These are phyloP conservation scores for Geotrichum australiense DNA, from an alignment of 1,139 yeast species.

Conservation along the genomic window DNA sequence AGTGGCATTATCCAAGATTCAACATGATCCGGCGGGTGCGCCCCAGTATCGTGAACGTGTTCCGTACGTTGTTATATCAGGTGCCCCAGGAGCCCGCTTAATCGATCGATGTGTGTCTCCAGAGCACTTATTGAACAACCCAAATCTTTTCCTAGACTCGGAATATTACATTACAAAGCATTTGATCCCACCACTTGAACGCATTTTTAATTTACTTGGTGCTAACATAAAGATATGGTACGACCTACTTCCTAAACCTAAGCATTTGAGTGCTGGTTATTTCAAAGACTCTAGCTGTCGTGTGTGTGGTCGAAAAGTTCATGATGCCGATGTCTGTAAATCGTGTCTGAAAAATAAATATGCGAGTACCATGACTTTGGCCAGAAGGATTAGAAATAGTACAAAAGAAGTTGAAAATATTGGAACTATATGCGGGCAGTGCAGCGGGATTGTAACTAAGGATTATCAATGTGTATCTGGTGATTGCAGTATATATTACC, in stretches of 20 bases:
- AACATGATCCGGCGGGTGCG: constrained; percentile 61
- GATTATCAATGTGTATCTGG: no score
- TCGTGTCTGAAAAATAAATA: no score
- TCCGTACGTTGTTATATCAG: constrained; percentile 74
- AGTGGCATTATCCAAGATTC: constrained; percentile 56
- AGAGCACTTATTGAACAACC: constrained; percentile 50
- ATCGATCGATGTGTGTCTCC: constrained; percentile 80
- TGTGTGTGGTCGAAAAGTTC: no score
- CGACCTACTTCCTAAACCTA: constrained; percentile 51
- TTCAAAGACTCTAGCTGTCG: constrained; percentile 26
- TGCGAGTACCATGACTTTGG: no score
- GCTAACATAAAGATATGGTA: constrained; percentile 77
- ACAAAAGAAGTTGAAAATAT: no score
- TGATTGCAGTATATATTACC: no score
- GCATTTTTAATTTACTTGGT: constrained; percentile 77
- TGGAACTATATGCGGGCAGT: no score
- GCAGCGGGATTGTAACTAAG: no score
- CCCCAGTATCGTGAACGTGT: constrained; percentile 89
- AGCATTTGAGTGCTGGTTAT: constrained; percentile 22
- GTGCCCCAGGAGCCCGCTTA: constrained; percentile 55
- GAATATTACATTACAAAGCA: constrained; percentile 81
- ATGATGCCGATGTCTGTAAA: no score
- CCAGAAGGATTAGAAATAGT: no score
- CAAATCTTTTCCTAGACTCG: constrained; percentile 48
- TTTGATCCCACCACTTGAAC: constrained; percentile 79